Evolutionary conservation across 2,329 filamentous ascomycete species (phyloP).

Genomic region (Biscogniauxia marginata): DNA sequence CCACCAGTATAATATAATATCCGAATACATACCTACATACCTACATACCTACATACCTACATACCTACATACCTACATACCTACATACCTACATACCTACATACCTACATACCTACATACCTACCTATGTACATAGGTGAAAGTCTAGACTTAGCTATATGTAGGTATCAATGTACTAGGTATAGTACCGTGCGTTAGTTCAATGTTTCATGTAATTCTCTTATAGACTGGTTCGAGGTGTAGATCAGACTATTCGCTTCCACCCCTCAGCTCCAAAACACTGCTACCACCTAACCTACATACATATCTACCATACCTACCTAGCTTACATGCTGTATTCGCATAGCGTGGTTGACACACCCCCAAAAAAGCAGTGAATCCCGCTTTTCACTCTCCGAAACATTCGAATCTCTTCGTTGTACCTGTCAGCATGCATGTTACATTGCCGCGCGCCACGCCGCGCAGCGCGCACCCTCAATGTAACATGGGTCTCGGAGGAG

Average conservation of each 20-base stretch:
- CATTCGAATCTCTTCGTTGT: not conserved
- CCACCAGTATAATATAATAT: too few species aligned
- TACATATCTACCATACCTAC: too few species aligned
- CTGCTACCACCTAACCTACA: too few species aligned
- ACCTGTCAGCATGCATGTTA: not conserved
- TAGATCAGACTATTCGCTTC: not conserved
- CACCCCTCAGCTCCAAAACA: too few species aligned
- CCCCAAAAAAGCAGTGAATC: too few species aligned
- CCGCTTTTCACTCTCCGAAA: not conserved
- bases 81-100: too few species aligned
- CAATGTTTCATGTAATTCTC: not conserved
- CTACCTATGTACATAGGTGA: not conserved
- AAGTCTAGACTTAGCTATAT: not conserved
- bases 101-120: not conserved
- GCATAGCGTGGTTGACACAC: too few species aligned
- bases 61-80: too few species aligned
- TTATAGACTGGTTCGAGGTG: not conserved
- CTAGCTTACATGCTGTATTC: too few species aligned
- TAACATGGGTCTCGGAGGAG: not conserved
- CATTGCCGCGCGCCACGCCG: not conserved
- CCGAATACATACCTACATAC: too few species aligned
- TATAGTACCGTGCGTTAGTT: not conserved
- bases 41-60: too few species aligned
- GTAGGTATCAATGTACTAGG: not conserved
- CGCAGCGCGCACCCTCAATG: not conserved